Evolutionary conservation across 257 asterid genomes (phyloP).

Genomic region (Gynochthodes officinalis): DNA sequence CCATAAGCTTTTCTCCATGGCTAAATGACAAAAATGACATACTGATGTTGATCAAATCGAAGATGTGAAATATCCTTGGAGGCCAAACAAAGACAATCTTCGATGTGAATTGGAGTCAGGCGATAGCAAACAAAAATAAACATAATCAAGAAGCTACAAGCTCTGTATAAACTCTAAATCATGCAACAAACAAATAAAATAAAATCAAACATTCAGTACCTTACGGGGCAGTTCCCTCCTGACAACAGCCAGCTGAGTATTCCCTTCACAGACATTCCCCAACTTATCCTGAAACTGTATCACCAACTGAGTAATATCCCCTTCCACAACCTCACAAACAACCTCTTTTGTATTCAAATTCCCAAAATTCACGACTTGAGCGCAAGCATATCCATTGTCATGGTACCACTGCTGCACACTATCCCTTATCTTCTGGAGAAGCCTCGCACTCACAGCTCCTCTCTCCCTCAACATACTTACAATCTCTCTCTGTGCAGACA

Average conservation of each 20-base stretch:
- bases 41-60: not conserved
- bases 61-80: not conserved
- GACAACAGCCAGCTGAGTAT: constrained; percentile 72
- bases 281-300: constrained; percentile 95
- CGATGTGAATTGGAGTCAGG: not conserved
- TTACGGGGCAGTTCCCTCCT: constrained; percentile 81
- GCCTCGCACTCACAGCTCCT: constrained; percentile 82
- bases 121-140: not conserved
- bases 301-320: constrained; percentile 84
- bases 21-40: not conserved
- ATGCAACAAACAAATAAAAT: not conserved
- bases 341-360: constrained; percentile 89
- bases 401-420: constrained; percentile 95
- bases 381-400: constrained; percentile 88
- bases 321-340: constrained; percentile 99
- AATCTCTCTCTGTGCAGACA: constrained; percentile 67
- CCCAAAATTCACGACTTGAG: constrained; percentile 94
- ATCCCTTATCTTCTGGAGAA: constrained; percentile 94
- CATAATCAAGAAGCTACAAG: not conserved
- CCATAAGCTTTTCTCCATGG: not conserved
- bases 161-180: not conserved
- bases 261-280: constrained; percentile 92
- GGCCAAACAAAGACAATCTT: not conserved
- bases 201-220: constrained; percentile 36
- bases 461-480: constrained; percentile 61